phyloP scores from a whole-genome alignment of 768 basidiomycete species.

The Mycena rebaudengoi region DNA sequence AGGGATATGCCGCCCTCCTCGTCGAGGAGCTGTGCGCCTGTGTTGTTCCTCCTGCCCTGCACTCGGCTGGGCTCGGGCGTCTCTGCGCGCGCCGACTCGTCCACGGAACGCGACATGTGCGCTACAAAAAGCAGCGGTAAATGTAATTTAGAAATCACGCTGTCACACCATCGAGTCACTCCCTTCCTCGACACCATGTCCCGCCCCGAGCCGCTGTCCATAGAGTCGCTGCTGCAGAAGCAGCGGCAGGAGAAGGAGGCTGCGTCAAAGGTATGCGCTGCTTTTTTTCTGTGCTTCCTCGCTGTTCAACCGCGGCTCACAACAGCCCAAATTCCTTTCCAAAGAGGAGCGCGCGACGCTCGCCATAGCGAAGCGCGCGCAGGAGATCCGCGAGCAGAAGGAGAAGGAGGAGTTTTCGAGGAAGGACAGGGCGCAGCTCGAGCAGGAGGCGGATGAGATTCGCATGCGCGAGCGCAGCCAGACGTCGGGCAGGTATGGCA shows the following conservation, averaged over 20 bases:
- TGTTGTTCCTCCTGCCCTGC: slow-evolving; percentile 64
- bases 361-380: slow-evolving; percentile 86
- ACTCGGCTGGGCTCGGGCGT: slow-evolving; percentile 65
- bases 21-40: slow-evolving; percentile 67
- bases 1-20: slow-evolving; percentile 74
- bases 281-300: background rate
- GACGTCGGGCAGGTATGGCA: slow-evolving; percentile 43
- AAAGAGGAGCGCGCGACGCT: slow-evolving; percentile 92
- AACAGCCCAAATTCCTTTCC: slow-evolving; percentile 96
- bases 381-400: slow-evolving; percentile 81
- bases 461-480: slow-evolving; percentile 59
- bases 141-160: too few species aligned
- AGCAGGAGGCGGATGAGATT: slow-evolving; percentile 76
- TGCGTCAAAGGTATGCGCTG: slow-evolving; percentile 83
- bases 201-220: slow-evolving; percentile 81
- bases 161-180: background rate
- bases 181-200: slow-evolving; percentile 48
- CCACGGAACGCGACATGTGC: slow-evolving; percentile 16
- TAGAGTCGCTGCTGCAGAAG: slow-evolving; percentile 85
- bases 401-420: slow-evolving; percentile 69
- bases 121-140: background rate
- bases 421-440: slow-evolving; percentile 74
- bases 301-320: slow-evolving; percentile 25
- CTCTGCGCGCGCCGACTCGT: too few species aligned
- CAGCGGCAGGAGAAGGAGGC: slow-evolving; percentile 92